phyloP scores from a whole-genome alignment of 2,329 filamentous ascomycete genomes.

The Plenodomus tracheiphilus region DNA sequence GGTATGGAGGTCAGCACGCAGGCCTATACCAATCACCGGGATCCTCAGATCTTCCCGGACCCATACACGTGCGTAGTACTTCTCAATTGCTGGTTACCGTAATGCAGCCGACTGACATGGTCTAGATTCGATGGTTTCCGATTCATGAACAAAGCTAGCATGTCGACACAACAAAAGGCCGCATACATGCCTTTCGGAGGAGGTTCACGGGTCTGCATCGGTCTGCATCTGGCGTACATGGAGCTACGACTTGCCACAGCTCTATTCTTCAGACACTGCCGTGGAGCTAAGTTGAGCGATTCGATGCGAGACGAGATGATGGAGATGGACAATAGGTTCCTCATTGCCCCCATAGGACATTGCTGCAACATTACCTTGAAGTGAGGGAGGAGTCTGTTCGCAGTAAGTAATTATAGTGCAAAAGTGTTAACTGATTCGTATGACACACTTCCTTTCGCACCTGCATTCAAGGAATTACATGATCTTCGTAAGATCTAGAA shows the following conservation, averaged over 20 bases:
- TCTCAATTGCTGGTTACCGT: background rate
- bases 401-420: too few relatives aligned
- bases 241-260: slow-evolving; percentile 57
- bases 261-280: slow-evolving; percentile 54
- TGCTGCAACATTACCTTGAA: background rate
- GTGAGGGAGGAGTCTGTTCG: background rate
- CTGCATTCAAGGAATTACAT: background rate
- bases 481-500: background rate
- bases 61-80: slow-evolving; percentile 1
- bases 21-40: slow-evolving; percentile 45
- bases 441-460: background rate
- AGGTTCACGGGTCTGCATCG: slow-evolving; percentile 68
- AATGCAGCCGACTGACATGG: background rate
- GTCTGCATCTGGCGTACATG: slow-evolving; percentile 65
- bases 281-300: slow-evolving; percentile 25
- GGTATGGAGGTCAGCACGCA: slow-evolving; percentile 44
- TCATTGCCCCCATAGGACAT: background rate
- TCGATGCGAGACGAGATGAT: slow-evolving; percentile 17
- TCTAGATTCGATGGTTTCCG: slow-evolving; percentile 37
- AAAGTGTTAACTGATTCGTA: background rate
- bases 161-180: slow-evolving; percentile 43
- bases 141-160: slow-evolving; percentile 24
- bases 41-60: slow-evolving; percentile 26
- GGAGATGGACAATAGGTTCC: background rate
- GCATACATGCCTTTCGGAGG: slow-evolving; percentile 70